Conservation (phyloP, 164 flowering plant species). For the Annona squamosa region DNA sequence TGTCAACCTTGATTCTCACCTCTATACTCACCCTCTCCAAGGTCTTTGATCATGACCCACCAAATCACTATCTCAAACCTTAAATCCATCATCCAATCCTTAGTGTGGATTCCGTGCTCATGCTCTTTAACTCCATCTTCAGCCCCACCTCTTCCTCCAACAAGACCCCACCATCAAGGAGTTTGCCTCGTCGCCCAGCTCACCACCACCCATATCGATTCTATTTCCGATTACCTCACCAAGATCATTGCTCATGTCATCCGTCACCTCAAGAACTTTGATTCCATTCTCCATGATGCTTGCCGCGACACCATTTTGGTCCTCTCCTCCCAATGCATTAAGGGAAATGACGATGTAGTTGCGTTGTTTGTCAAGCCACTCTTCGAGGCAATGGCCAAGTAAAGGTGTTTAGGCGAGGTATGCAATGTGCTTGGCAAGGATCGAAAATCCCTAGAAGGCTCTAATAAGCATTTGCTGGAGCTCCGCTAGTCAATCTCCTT, state of each 20-base stretch:
- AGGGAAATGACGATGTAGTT: conserved; percentile 25
- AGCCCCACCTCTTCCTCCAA: conserved; percentile 55
- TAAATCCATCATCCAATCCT: conserved; percentile 50
- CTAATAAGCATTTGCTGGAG: no score
- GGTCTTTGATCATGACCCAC: conserved; percentile 81
- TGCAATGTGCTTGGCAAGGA: conserved; percentile 73
- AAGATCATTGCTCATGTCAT: conserved; percentile 63
- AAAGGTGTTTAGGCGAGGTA: conserved; percentile 78
- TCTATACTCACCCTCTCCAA: conserved; percentile 44
- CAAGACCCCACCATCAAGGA: conserved; percentile 75
- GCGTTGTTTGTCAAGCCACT: conserved; percentile 75
- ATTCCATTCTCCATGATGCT: conserved; percentile 67
- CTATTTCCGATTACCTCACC: conserved; percentile 56
- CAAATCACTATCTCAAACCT: conserved; percentile 88
- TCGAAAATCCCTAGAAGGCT: conserved; percentile 18
- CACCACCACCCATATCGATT: conserved; percentile 46
- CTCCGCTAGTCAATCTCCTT: no score
- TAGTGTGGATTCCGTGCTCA: conserved; percentile 51
- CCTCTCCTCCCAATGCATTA: conserved; percentile 46
- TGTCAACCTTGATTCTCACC: no score
- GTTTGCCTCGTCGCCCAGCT: conserved; percentile 48
- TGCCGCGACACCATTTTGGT: conserved; percentile 69
- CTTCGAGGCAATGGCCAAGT: conserved; percentile 83
- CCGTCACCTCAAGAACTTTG: conserved; percentile 66
- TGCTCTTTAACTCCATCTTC: conserved; percentile 81